Evolutionary conservation across 257 asterid genomes (phyloP).

Genomic region (Paulownia fortunei): DNA sequence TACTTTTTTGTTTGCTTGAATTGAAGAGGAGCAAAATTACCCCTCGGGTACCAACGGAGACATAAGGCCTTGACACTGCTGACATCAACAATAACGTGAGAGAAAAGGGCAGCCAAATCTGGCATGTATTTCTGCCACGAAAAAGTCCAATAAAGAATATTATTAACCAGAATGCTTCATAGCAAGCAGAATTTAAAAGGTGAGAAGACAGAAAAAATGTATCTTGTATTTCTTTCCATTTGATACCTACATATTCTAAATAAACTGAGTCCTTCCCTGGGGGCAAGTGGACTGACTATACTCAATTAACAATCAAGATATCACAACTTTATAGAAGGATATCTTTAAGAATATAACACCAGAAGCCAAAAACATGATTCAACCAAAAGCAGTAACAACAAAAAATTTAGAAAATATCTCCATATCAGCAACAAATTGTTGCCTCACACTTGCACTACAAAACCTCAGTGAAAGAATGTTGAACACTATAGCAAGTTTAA

Average conservation of each 20-base stretch:
- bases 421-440: background rate
- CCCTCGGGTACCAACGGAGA: slow-evolving; percentile 69
- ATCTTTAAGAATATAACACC: no score
- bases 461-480: background rate
- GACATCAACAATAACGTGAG: slow-evolving; percentile 71
- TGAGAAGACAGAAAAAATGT: no score
- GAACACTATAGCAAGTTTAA: background rate
- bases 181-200: background rate
- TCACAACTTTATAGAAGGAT: no score
- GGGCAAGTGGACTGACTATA: no score
- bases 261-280: no score
- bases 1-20: slow-evolving; percentile 8
- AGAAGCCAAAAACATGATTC: background rate
- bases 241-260: no score
- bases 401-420: no score
- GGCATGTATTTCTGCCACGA: slow-evolving; percentile 71
- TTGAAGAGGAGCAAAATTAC: slow-evolving; percentile 34
- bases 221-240: no score
- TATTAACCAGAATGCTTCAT: background rate
- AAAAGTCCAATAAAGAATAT: background rate
- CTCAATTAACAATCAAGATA: no score
- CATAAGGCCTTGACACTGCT: slow-evolving; percentile 71
- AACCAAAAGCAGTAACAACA: background rate
- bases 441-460: background rate
- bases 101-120: slow-evolving; percentile 60